Base-by-base conservation (phyloP, 768 basidiomycete genomes). In the Trametes cingulata region DNA sequence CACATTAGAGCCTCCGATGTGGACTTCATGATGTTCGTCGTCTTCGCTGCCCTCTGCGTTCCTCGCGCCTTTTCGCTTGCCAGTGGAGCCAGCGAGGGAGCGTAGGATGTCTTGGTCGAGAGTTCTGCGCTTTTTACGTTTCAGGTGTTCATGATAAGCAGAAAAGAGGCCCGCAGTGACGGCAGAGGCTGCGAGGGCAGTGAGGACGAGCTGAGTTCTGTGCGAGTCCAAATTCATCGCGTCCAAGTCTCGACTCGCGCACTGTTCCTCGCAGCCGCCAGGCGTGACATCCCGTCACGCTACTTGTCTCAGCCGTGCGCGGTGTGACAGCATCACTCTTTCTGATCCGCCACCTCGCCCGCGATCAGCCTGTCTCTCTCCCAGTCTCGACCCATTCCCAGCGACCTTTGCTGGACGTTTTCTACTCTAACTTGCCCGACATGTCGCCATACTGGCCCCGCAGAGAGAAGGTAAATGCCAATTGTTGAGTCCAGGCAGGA, bases 121-220 rank as follows among this genome's bases (percentile, higher is more conserved):
- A 41, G 82, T 75, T 52, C 74, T 78, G 56, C 90, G 79, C 56
- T 77, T 74, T 24, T 65, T 67, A 12, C 78, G 77, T 56, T 73
- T 79, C 0, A 68, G 71, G 64, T 85, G 80, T 3, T 77, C 67
- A 43, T 80, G 78, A 71, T 90, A 88, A 1, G 82, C 79, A 20
- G 84, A 77, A n/a, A 92, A 71, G 3, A 85, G 63, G 0, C 80
- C 76, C 6, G 82, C 85, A 12, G 90, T 91, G 0, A 82, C 74
- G 2, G 83, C 62, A 6, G 90, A 88, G 13, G 88, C 83, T 13
- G 82, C 80, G 42, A 86, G 63, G n/a, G 88, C 90, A 13, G 85
- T 81, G 43, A 82, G 75, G 25, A 90, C 66, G 46, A 92, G 82
- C 68, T 91, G 90, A 13, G 80, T 76, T 65, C 77, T 80, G 67